A percentile compares a stretch with the other conserved stretches of the same genome.
phyloP scores from a whole-genome alignment of 169 alveolate species.

The Plasmodium berghei region DNA sequence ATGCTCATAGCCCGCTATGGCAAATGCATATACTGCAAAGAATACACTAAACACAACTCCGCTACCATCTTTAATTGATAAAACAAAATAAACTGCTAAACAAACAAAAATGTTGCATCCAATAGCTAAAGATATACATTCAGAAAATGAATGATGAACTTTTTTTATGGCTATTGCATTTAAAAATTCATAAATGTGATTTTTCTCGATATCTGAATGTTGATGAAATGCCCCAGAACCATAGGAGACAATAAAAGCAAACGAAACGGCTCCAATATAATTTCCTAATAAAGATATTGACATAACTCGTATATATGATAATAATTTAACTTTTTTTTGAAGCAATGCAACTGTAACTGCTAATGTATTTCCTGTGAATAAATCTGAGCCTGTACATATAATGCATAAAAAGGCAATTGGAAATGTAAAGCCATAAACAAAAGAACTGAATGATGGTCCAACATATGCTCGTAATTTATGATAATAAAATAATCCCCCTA shows the following conservation, averaged over 20 bases:
- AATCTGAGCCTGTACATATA: conserved; percentile 85
- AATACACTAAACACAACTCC: conserved; percentile 77
- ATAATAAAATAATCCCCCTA: conserved; percentile 66
- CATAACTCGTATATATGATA: conserved; percentile 72
- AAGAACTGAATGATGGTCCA: conserved; percentile 39
- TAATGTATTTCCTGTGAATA: conserved; percentile 85
- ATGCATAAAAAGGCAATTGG: conserved; percentile 83
- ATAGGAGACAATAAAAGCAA: conserved; percentile 77
- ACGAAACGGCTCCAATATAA: conserved; percentile 81
- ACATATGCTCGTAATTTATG: conserved; percentile 56
- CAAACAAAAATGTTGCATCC: conserved; percentile 86
- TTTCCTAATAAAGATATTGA: conserved; percentile 82
- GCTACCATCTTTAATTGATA: conserved; percentile 70
- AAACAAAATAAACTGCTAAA: conserved; percentile 81
- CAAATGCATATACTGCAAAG: conserved; percentile 81
- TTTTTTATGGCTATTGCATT: conserved; percentile 66
- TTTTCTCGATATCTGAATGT: background rate
- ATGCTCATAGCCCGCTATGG: conserved; percentile 88
- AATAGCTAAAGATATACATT: conserved; percentile 78
- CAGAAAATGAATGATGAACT: conserved; percentile 75
- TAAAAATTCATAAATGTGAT: conserved; percentile 62
- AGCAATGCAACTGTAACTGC: conserved; percentile 77
- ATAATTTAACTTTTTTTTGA: conserved; percentile 28
- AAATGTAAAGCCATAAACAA: conserved; percentile 83
- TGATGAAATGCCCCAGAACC: conserved; percentile 79